Percentiles rank a stretch among this genome's conserved stretches.
phyloP scores from a whole-genome alignment of 805 yeast species.

The Suhomyces tanzawaensis region DNA sequence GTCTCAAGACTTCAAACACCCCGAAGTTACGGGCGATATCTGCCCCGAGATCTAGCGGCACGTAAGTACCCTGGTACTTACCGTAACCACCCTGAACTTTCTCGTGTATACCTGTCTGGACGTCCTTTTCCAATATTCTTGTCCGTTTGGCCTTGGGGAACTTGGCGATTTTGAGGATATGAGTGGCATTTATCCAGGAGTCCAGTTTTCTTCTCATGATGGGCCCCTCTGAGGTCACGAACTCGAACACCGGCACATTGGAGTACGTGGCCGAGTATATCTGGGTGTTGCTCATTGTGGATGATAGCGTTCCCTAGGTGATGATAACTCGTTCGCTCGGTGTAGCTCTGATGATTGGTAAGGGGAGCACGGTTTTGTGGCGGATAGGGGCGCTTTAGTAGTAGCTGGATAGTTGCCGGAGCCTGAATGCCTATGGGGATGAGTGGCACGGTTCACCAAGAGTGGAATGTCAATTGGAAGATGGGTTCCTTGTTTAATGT shows the following conservation, averaged over 20 bases:
- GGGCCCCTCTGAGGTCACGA: constrained; percentile 66
- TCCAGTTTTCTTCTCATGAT: constrained; percentile 66
- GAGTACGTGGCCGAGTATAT: constrained; percentile 74
- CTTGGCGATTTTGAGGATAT: constrained; percentile 65
- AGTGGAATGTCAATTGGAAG: no score
- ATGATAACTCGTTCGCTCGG: no score
- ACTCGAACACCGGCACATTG: constrained; percentile 67
- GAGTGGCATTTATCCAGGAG: constrained; percentile 71
- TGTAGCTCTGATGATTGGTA: no score
- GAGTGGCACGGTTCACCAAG: no score
- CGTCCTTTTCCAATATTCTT: constrained; percentile 61
- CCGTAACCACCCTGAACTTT: constrained; percentile 75
- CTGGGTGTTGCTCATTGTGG: constrained; percentile 15
- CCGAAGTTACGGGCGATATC: constrained; percentile 39
- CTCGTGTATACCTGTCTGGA: constrained; percentile 62
- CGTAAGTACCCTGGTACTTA: constrained; percentile 55
- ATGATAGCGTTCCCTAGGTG: no score
- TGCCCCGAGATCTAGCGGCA: constrained; percentile 40
- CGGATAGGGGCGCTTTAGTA: no score
- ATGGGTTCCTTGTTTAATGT: no score
- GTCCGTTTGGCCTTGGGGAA: constrained; percentile 64
- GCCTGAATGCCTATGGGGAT: no score
- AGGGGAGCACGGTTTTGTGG: no score
- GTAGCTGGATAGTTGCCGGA: no score
- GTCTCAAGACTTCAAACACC: constrained; percentile 50